Evolutionary conservation across 345 rosid species (phyloP).

Genomic region (Nasturtium officinale): DNA sequence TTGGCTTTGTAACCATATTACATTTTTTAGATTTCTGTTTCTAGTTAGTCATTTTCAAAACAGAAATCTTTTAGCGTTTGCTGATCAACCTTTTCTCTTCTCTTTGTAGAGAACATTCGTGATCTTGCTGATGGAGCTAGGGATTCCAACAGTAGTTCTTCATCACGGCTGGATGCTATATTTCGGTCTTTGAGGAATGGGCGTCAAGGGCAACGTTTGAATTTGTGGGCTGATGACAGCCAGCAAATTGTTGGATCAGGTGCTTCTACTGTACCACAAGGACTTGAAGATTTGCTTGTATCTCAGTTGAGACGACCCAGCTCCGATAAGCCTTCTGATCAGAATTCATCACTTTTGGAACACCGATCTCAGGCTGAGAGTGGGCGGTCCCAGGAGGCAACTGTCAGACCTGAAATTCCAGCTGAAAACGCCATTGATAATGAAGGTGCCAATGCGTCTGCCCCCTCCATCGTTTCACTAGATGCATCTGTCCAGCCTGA

Average conservation of each 20-base stretch:
- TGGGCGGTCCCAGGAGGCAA: constrained; percentile 51
- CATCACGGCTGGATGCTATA: constrained; percentile 70
- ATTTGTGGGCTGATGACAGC: constrained; percentile 89
- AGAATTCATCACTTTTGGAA: constrained; percentile 49
- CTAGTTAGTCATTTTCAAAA: constrained; percentile 9
- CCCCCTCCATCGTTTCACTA: constrained; percentile 48
- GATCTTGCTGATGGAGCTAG: constrained; percentile 58
- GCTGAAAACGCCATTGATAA: constrained; percentile 54
- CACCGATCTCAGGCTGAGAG: constrained; percentile 54
- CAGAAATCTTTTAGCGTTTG: neutral
- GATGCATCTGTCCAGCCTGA: constrained; percentile 55
- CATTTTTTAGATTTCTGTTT: too few relatives aligned
- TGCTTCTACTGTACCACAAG: constrained; percentile 74
- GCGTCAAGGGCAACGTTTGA: constrained; percentile 83
- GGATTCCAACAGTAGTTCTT: constrained; percentile 50
- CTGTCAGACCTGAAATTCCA: constrained; percentile 49
- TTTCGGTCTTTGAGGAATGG: constrained; percentile 90
- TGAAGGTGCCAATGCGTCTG: constrained; percentile 50
- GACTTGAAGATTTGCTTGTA: constrained; percentile 90
- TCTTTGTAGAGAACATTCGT: constrained; percentile 52
- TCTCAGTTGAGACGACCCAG: constrained; percentile 80
- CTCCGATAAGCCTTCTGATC: constrained; percentile 67
- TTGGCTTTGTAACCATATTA: constrained; percentile 8
- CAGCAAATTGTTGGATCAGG: constrained; percentile 75
- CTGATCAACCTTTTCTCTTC: constrained; percentile 20